phyloP scores from a whole-genome alignment of 2,329 filamentous ascomycete genomes.

The Blastomyces gilchristii region DNA sequence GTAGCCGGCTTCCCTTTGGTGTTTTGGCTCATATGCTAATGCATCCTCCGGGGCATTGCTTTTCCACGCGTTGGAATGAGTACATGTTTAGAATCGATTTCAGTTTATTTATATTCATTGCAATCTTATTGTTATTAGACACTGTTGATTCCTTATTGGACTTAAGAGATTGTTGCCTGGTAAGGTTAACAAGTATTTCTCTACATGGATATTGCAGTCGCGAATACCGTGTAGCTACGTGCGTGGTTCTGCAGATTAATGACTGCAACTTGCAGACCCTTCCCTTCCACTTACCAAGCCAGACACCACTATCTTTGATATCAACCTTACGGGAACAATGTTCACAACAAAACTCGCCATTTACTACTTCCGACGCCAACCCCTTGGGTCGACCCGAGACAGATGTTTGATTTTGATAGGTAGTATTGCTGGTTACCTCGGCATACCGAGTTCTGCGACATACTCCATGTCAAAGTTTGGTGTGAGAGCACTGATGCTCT shows the following conservation, averaged over 20 bases:
- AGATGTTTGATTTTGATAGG: slow-evolving; percentile 27
- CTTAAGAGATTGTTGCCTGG: background rate
- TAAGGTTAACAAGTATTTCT: background rate
- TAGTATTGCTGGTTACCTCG: slow-evolving; percentile 28
- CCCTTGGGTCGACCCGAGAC: slow-evolving; percentile 20
- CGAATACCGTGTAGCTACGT: background rate
- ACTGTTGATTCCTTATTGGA: background rate
- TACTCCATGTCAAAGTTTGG: slow-evolving; percentile 32
- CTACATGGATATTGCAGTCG: background rate
- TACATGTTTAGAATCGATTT: background rate
- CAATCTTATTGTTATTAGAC: background rate
- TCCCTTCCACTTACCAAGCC: slow-evolving; percentile 16
- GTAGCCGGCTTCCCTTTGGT: background rate
- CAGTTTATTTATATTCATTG: background rate
- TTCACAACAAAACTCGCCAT: slow-evolving; percentile 40
- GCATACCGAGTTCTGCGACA: slow-evolving; percentile 24
- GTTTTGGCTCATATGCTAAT: background rate
- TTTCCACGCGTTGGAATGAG: background rate
- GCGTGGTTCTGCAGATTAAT: background rate
- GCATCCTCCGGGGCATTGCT: background rate
- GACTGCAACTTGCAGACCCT: slow-evolving; percentile 5
- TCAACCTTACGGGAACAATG: slow-evolving; percentile 34
- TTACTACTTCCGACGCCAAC: slow-evolving; percentile 30
- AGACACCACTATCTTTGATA: slow-evolving; percentile 29
- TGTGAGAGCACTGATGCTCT: slow-evolving; percentile 31